Evolutionary conservation across 2,329 filamentous ascomycete genomes (phyloP).

Genomic region (Penicillium vulpinum): DNA sequence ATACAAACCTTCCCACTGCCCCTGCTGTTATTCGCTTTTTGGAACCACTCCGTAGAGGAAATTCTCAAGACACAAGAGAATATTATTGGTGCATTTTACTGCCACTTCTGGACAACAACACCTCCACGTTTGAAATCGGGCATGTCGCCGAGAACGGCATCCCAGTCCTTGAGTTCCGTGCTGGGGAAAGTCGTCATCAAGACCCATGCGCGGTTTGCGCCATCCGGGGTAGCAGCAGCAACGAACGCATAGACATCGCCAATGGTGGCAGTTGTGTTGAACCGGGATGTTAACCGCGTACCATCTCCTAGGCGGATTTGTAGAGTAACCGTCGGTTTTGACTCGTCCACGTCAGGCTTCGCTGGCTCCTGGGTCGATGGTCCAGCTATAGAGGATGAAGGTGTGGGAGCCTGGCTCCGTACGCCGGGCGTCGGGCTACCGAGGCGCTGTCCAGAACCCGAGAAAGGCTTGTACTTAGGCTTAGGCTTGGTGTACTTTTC

Average conservation of each 20-base stretch:
- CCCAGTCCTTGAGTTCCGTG: slow-evolving; percentile 61
- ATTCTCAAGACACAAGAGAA: background rate
- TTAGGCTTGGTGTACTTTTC: slow-evolving; percentile 64
- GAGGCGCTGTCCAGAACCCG: slow-evolving; percentile 60
- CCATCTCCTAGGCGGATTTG: slow-evolving; percentile 66
- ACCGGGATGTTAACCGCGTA: slow-evolving; percentile 59
- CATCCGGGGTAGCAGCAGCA: slow-evolving; percentile 52
- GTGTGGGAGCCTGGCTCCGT: slow-evolving; percentile 36
- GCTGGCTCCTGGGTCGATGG: slow-evolving; percentile 30
- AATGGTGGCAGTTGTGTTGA: slow-evolving; percentile 66
- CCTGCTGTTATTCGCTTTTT: slow-evolving; percentile 7
- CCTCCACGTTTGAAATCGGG: slow-evolving; percentile 53
- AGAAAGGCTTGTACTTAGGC: slow-evolving; percentile 64
- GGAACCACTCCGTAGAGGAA: slow-evolving; percentile 1
- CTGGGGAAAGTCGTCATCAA: slow-evolving; percentile 68
- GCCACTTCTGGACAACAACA: slow-evolving; percentile 54
- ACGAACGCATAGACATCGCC: slow-evolving; percentile 66
- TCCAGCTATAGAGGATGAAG: slow-evolving; percentile 24
- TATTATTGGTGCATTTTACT: slow-evolving; percentile 17
- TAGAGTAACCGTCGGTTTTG: slow-evolving; percentile 58
- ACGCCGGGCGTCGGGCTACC: slow-evolving; percentile 63
- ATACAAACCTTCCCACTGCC: background rate
- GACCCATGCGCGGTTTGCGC: slow-evolving; percentile 54
- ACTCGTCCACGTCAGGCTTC: slow-evolving; percentile 56
- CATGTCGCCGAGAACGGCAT: slow-evolving; percentile 46